phyloP scores from a whole-genome alignment of 148 eudicot genomes.

The Heliosperma pusillum region DNA sequence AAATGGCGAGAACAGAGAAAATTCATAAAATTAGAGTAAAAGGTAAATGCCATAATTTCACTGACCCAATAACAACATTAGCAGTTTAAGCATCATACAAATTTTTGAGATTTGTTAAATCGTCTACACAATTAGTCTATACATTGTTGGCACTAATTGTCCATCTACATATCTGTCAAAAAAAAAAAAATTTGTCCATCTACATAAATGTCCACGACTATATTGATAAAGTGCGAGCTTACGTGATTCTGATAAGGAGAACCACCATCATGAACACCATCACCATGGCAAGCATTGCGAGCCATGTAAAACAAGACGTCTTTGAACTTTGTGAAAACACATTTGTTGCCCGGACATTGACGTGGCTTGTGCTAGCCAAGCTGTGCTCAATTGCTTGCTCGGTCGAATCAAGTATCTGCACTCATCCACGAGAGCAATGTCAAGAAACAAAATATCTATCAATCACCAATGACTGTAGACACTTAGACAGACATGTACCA shows the following conservation, averaged over 20 bases:
- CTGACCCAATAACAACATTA: too few relatives aligned
- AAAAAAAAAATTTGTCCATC: neutral
- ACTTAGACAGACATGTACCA: neutral
- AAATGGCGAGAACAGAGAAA: too few relatives aligned
- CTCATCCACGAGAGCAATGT: neutral
- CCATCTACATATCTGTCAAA: too few relatives aligned
- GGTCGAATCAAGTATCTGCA: conserved; percentile 87
- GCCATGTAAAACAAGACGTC: conserved; percentile 89
- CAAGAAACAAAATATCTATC: neutral
- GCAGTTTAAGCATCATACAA: neutral
- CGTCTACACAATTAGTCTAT: neutral
- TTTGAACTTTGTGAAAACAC: conserved; percentile 64
- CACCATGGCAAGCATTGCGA: conserved; percentile 61
- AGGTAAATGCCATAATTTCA: too few relatives aligned
- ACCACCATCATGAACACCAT: conserved; percentile 83
- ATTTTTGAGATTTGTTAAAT: neutral
- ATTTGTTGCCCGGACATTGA: conserved; percentile 53
- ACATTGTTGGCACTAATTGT: neutral
- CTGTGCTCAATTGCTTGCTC: conserved; percentile 89
- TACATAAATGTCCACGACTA: neutral
- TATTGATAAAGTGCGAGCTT: neutral
- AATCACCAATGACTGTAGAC: neutral
- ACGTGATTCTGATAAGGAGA: conserved; percentile 81
- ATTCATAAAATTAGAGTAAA: too few relatives aligned
- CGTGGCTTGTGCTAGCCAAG: conserved; percentile 85